A percentile compares a stretch with the other conserved stretches of the same genome.
Evolutionary conservation across 495 filamentous ascomycete genomes (phyloP).

Genomic region (Penicilliopsis zonata): DNA sequence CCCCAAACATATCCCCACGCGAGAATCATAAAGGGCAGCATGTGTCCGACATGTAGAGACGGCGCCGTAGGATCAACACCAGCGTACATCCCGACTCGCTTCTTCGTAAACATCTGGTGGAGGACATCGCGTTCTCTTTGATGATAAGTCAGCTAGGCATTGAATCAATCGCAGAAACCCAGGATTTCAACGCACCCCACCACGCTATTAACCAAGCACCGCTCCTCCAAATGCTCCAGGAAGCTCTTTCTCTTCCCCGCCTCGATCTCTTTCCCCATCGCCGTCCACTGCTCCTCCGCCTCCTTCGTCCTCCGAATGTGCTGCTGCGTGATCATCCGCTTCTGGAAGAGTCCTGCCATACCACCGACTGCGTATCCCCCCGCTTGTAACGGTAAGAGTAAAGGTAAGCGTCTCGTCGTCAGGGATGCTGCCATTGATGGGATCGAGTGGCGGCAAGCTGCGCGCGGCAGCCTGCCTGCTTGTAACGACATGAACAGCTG

Average conservation of each 20-base stretch:
- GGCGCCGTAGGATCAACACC: conserved; percentile 88
- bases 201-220: conserved; percentile 68
- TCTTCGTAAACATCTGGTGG: conserved; percentile 53
- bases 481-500: conserved; percentile 18
- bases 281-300: conserved; percentile 45
- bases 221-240: conserved; percentile 59
- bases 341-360: conserved; percentile 14
- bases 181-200: conserved; percentile 58
- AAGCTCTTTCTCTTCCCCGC: conserved; percentile 50
- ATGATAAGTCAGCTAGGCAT: conserved; percentile 4
- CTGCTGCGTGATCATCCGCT: conserved; percentile 35
- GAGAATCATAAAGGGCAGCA: conserved; percentile 86
- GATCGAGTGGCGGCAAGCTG: conserved; percentile 15
- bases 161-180: neutral
- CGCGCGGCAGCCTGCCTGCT: conserved; percentile 12
- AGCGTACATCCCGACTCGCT: conserved; percentile 68
- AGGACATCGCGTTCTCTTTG: conserved; percentile 50
- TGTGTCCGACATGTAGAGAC: conserved; percentile 85
- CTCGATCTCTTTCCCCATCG: conserved; percentile 42
- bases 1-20: conserved; percentile 90
- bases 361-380: conserved; percentile 1
- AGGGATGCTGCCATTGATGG: conserved; percentile 7
- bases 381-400: no score
- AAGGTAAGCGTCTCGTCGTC: no score
- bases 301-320: conserved; percentile 39